A percentile compares a stretch with the other conserved stretches of the same genome.
Evolutionary conservation across 768 basidiomycete genomes (phyloP).

Genomic region (Agaricus bisporus): DNA sequence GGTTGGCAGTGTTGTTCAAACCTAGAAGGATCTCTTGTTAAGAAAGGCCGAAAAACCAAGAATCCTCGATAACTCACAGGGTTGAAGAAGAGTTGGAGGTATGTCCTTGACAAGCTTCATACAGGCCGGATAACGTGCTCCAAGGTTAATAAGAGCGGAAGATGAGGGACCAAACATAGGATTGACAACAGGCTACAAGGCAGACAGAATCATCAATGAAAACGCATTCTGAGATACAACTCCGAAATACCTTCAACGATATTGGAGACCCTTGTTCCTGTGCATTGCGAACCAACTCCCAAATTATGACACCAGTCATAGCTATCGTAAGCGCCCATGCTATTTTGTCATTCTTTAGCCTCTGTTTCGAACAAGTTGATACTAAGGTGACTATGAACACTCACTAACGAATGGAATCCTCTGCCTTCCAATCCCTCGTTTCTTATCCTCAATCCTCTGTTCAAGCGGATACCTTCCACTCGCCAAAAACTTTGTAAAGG

Average conservation of each 20-base stretch:
- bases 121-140: conserved; percentile 90
- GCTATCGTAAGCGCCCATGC: conserved; percentile 58
- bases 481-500: conserved; percentile 37
- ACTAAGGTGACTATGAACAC: conserved; percentile 5
- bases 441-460: conserved; percentile 86
- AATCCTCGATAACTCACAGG: conserved; percentile 39
- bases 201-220: background rate
- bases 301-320: conserved; percentile 77
- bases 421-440: conserved; percentile 79
- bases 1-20: conserved; percentile 80
- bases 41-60: background rate
- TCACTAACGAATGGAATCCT: conserved; percentile 70
- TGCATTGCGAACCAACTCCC: conserved; percentile 74
- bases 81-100: conserved; percentile 45
- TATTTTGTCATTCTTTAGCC: conserved; percentile 20
- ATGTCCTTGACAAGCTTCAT: conserved; percentile 69
- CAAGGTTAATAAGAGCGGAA: conserved; percentile 77
- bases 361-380: background rate
- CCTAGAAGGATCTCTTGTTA: conserved; percentile 31
- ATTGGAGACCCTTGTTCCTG: conserved; percentile 76
- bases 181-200: conserved; percentile 66
- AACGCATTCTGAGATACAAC: background rate
- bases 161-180: conserved; percentile 89
- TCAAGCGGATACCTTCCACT: conserved; percentile 55
- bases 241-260: conserved; percentile 64